Conservation (phyloP, 805 yeast genomes). For the Wickerhamiella nectarea region DNA sequence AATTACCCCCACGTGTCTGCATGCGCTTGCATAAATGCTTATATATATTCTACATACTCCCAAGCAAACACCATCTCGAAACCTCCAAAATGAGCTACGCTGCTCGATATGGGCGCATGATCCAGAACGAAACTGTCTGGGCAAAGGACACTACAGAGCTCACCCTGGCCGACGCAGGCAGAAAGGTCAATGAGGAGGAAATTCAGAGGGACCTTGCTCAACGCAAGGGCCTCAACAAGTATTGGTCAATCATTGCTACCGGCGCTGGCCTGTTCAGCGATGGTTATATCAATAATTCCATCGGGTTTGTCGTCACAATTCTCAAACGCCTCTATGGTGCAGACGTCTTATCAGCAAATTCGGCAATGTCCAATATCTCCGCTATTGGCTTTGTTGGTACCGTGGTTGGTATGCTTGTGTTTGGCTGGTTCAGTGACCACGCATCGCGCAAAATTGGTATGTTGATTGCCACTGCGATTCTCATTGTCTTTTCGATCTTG, state of each 20-base stretch:
- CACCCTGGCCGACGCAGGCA: slow-evolving; percentile 1
- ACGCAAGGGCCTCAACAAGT: slow-evolving; percentile 21
- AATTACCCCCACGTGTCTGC: neutral
- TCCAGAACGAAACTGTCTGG: slow-evolving; percentile 6
- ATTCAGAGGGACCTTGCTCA: neutral
- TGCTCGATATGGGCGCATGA: slow-evolving; percentile 1
- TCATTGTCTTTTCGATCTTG: slow-evolving; percentile 65
- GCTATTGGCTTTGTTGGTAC: slow-evolving; percentile 89
- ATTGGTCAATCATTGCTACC: slow-evolving; percentile 63
- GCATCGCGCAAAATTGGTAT: slow-evolving; percentile 72
- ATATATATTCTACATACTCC: neutral
- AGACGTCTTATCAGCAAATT: slow-evolving; percentile 40
- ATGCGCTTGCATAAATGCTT: neutral
- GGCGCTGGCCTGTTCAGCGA: slow-evolving; percentile 92
- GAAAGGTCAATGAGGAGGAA: neutral
- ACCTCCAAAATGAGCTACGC: neutral
- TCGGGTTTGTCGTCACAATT: slow-evolving; percentile 63
- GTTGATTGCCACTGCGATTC: slow-evolving; percentile 60
- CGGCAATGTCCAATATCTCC: slow-evolving; percentile 66
- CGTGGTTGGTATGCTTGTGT: slow-evolving; percentile 68
- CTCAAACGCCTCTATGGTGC: slow-evolving; percentile 50
- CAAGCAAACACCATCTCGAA: neutral
- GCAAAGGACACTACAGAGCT: slow-evolving; percentile 4
- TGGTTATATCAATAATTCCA: slow-evolving; percentile 80
- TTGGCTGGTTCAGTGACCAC: slow-evolving; percentile 72